Base-by-base conservation (phyloP, 345 rosid genomes). In the Eucalyptus virginea region DNA sequence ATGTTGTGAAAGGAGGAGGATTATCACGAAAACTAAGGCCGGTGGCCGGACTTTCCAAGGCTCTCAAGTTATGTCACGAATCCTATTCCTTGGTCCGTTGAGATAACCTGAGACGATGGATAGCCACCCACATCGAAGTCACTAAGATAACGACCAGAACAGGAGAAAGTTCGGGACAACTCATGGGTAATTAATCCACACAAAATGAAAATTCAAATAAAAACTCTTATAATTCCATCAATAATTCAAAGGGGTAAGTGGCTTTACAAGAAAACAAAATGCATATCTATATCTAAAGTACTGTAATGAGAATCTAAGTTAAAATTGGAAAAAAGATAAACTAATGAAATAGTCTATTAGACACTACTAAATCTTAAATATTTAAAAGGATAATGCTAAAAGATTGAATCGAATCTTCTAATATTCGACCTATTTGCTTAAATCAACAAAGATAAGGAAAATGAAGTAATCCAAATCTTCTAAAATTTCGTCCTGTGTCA, bases 51-150 rank as follows among this genome's bases (percentile, higher is more conserved):
- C 16, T 26, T 60, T 6, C 34, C 3, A 62, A 67, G 21, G 11
- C 77, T n/a, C 21, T n/a, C 10, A 2, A 67, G 11, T 30, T 9
- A 7, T 50, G 11, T n/a, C 21, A 7, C 40, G 9, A n/a, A n/a
- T 16, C 40, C 2, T 8, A 32, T 16, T n/a, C 3, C 3, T 4
- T 4, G 2, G 10, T n/a, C 6, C 5, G 23, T 67, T 8, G 11
- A 17, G 12, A 32, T 8, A 21, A 19, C 2, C 3, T 21, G 42
- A 67, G 23, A 32, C 2, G 0, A 32, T 21, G 2, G 11, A 17
- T 60, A 6, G 32, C 67, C 67, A 28, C 32, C 16, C 12, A 9
- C 80, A 16, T n/a, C n/a, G n/a, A n/a, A n/a, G n/a, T n/a, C n/a
- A n/a, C n/a, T n/a, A n/a, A n/a, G n/a, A n/a, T n/a, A n/a, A n/a